Evolutionary conservation across 179 eudicot genomes (phyloP).

Genomic region (Beta corolliflora): DNA sequence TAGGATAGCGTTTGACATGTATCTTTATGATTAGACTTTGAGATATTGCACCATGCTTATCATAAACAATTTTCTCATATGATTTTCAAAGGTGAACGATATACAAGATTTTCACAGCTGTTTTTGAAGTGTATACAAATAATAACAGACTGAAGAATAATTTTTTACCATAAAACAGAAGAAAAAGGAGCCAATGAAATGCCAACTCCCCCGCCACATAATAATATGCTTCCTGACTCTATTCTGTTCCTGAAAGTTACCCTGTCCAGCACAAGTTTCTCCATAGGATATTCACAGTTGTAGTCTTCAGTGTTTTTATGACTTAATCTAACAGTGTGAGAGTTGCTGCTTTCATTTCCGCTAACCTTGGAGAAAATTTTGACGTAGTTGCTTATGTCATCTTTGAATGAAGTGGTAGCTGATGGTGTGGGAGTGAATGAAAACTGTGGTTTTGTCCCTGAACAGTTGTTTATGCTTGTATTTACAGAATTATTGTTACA

Average conservation of each 20-base stretch:
- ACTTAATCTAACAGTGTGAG: conserved; percentile 22
- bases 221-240: conserved; percentile 74
- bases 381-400: conserved; percentile 53
- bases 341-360: conserved; percentile 26
- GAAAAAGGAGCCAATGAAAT: conserved; percentile 44
- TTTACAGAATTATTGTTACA: conserved; percentile 12
- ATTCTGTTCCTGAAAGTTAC: conserved; percentile 54
- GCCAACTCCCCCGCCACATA: conserved; percentile 59
- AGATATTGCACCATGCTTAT: not conserved
- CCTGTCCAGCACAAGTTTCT: conserved; percentile 57
- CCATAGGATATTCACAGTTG: conserved; percentile 27
- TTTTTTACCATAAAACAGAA: conserved; percentile 34
- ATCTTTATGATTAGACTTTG: not conserved
- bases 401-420: conserved; percentile 38
- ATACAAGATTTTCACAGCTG: not conserved
- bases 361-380: conserved; percentile 48
- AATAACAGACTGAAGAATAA: conserved; percentile 7
- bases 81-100: conserved; percentile 9
- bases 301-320: conserved; percentile 38
- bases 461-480: conserved; percentile 27
- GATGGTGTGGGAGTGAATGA: conserved; percentile 43
- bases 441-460: conserved; percentile 41
- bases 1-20: not conserved
- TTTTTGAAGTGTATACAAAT: conserved; percentile 4
- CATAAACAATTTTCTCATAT: conserved; percentile 7